These are phyloP conservation scores for Sphaerosporella brunnea DNA, from an alignment of 495 filamentous ascomycete genomes.

Conservation along the genomic window DNA sequence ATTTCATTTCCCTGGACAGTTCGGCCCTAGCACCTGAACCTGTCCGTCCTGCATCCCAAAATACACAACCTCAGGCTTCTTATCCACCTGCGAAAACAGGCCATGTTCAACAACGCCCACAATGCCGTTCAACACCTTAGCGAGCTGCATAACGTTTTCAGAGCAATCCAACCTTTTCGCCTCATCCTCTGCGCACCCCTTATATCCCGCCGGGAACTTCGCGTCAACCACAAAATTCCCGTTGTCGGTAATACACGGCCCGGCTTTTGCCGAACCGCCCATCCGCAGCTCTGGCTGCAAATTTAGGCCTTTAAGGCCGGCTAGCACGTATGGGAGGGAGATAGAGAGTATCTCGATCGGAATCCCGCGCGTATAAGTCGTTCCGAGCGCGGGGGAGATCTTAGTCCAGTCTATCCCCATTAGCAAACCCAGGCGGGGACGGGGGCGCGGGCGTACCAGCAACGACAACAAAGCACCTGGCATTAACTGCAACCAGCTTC, in stretches of 20 bases:
- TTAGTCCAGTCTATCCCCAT: not conserved
- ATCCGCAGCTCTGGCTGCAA: constrained; percentile 43
- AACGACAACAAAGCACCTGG: constrained; percentile 75
- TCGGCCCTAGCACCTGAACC: not conserved
- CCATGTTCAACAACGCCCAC: constrained; percentile 83
- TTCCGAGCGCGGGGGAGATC: not conserved
- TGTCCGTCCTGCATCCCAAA: constrained; percentile 68
- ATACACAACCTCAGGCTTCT: constrained; percentile 79
- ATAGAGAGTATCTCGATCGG: constrained; percentile 82
- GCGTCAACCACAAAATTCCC: constrained; percentile 82
- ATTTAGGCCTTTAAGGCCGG: constrained; percentile 46
- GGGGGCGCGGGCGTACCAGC: constrained; percentile 37
- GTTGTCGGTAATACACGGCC: constrained; percentile 75
- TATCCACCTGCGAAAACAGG: constrained; percentile 62
- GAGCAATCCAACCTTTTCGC: not conserved
- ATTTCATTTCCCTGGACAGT: no score
- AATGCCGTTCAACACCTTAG: constrained; percentile 53
- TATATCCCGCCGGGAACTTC: constrained; percentile 41
- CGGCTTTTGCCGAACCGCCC: constrained; percentile 47
- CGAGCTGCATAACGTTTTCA: constrained; percentile 49
- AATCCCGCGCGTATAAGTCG: constrained; percentile 35
- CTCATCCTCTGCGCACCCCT: not conserved
- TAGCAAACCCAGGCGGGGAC: not conserved
- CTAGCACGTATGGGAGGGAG: constrained; percentile 54
- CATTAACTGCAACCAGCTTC: constrained; percentile 72